Evolutionary conservation across 345 rosid species (phyloP), one percentile per base, ranked within the genome.

Genomic region (Kandelia obovata): DNA sequence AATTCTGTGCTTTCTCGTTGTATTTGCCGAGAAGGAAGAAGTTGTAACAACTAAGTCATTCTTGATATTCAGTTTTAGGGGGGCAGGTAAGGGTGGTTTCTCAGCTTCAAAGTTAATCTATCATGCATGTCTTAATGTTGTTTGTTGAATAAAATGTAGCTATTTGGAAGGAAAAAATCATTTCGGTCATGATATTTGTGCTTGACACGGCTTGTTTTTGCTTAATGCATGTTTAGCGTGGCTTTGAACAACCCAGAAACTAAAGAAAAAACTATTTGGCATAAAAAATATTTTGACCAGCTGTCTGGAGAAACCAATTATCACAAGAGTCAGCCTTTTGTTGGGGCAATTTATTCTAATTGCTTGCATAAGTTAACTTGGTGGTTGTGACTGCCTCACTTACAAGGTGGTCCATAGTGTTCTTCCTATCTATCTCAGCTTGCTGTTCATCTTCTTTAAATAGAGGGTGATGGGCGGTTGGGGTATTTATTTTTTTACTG

Each of bases 401-500:
- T 34, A 5, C 27, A n/a, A 1, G 46, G 43, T 52, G 25, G 51
- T 8, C 15, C 15, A 27, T 43, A 13, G n/a, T 43, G 25, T 73
- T 62, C 51, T 13, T 56, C 5, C 30, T 25, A 73, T 67, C 30
- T 5, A 53, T 1, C 49, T 19, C 4, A 43, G 31, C 61, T 61
- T 53, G 31, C 57, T 53, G 8, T 52, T 11, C 5, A 23, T 35
- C 76, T 25, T 59, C 53, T 51, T 34, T 9, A 52, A 53, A 26
- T 72, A 35, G 4, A 57, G 10, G 59, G 37, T 30, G 61, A 62
- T 26, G 51, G 39, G 52, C 58, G 64, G 53, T 65, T 72, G n/a
- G 58, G 75, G 25, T 65, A 21, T 58, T 72, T 58, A 32, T 17
- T 39, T 7, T 62, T 28, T 51, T 46, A 2, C 15, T 65, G 31